phyloP scores from a whole-genome alignment of 495 filamentous ascomycete genomes.

The Penicillium subrubescens region DNA sequence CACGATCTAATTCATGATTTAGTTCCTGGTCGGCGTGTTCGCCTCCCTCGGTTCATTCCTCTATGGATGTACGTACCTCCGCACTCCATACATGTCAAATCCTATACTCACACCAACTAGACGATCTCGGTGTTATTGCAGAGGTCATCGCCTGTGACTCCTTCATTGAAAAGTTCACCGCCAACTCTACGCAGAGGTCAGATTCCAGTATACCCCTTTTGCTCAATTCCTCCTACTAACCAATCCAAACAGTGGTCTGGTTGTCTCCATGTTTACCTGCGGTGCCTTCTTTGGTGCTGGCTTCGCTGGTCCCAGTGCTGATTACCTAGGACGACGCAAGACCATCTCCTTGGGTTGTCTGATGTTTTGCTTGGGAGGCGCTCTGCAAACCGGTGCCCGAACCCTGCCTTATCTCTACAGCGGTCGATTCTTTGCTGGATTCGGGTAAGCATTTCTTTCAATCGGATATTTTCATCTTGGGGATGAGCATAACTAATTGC shows the following conservation, averaged over 20 bases:
- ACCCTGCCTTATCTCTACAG: conserved; percentile 41
- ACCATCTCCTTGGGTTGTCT: conserved; percentile 48
- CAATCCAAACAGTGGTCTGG: conserved; percentile 19
- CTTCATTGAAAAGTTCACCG: conserved; percentile 53
- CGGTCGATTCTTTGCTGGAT: conserved; percentile 47
- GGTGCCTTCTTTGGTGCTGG: conserved; percentile 48
- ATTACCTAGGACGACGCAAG: conserved; percentile 42
- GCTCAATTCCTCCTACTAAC: not conserved
- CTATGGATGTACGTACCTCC: conserved; percentile 49
- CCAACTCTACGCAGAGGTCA: conserved; percentile 57
- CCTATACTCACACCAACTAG: conserved; percentile 24
- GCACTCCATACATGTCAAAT: not conserved
- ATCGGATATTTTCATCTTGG: not conserved
- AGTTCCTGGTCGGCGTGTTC: conserved; percentile 65
- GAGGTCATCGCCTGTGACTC: conserved; percentile 57
- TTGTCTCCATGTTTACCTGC: conserved; percentile 67
- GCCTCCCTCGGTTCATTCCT: conserved; percentile 64
- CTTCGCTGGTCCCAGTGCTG: conserved; percentile 41
- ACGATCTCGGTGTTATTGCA: conserved; percentile 61
- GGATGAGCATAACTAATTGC: not conserved
- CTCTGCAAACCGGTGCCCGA: conserved; percentile 43
- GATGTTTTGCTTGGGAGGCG: conserved; percentile 49
- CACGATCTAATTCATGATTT: conserved; percentile 10
- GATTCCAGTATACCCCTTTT: conserved; percentile 5
- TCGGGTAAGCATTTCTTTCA: conserved; percentile 51